Conservation (phyloP, 108 stramenopile species). For the Pseudonitzschia delicatissima region DNA sequence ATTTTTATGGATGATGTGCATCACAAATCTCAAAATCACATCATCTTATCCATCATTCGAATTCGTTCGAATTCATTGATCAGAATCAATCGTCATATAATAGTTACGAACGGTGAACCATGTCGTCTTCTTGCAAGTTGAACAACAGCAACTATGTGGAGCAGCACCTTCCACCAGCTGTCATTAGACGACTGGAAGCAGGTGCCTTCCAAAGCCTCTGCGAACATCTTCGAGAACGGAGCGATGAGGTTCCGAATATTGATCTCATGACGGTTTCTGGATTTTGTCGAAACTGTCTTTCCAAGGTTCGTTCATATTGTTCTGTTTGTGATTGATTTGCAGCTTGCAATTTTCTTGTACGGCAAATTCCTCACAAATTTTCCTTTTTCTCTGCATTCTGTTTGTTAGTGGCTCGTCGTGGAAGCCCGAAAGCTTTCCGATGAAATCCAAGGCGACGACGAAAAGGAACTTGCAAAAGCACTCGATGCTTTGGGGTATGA, state of each 20-base stretch:
- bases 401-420: constrained; percentile 72
- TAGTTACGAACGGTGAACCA: too few species aligned
- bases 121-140: too few species aligned
- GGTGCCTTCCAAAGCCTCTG: constrained; percentile 76
- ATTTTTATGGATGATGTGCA: too few species aligned
- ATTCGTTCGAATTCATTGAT: too few species aligned
- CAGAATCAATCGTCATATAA: too few species aligned
- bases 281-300: constrained; percentile 92
- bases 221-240: constrained; percentile 65
- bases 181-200: constrained; percentile 58
- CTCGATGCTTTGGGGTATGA: constrained; percentile 83
- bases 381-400: neutral
- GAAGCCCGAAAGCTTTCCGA: constrained; percentile 71
- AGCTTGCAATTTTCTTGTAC: neutral
- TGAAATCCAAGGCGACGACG: neutral
- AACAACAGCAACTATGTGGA: constrained; percentile 20
- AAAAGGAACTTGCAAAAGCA: constrained; percentile 14
- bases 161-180: constrained; percentile 24
- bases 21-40: too few species aligned
- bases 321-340: neutral
- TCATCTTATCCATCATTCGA: too few species aligned
- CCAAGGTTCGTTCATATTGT: constrained; percentile 56
- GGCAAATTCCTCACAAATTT: neutral
- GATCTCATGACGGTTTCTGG: constrained; percentile 89
- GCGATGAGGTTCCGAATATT: constrained; percentile 83